phyloP scores from a whole-genome alignment of 169 alveolate genomes.

The Perkinsus chesapeaki region DNA sequence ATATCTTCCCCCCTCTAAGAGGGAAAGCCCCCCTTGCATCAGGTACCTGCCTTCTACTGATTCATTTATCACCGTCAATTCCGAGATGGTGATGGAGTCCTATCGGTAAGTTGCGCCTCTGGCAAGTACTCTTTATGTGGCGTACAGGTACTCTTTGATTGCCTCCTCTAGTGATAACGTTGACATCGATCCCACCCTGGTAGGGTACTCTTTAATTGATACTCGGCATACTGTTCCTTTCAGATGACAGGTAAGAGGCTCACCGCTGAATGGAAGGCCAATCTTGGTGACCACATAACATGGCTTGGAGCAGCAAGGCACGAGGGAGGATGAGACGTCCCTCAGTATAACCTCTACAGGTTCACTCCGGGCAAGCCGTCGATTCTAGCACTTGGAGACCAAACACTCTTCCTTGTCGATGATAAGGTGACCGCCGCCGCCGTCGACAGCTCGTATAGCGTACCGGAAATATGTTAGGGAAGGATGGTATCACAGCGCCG shows the following conservation, averaged over 20 bases:
- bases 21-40: background rate
- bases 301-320: background rate
- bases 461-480: background rate
- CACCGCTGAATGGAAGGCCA: background rate
- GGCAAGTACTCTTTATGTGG: background rate
- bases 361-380: background rate
- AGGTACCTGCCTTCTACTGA: background rate
- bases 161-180: background rate
- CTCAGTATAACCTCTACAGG: background rate
- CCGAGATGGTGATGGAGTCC: background rate
- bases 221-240: background rate
- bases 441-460: background rate
- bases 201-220: background rate
- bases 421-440: background rate
- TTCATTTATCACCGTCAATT: background rate
- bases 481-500: background rate
- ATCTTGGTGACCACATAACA: background rate
- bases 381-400: background rate
- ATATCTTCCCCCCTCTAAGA: background rate
- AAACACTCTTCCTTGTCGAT: background rate
- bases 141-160: background rate
- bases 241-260: background rate
- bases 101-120: background rate
- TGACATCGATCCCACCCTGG: background rate
- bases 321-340: background rate